A percentile compares a stretch with the other conserved stretches of the same genome.
Conservation (phyloP, 768 basidiomycete species). For the Clathrus columnatus region DNA sequence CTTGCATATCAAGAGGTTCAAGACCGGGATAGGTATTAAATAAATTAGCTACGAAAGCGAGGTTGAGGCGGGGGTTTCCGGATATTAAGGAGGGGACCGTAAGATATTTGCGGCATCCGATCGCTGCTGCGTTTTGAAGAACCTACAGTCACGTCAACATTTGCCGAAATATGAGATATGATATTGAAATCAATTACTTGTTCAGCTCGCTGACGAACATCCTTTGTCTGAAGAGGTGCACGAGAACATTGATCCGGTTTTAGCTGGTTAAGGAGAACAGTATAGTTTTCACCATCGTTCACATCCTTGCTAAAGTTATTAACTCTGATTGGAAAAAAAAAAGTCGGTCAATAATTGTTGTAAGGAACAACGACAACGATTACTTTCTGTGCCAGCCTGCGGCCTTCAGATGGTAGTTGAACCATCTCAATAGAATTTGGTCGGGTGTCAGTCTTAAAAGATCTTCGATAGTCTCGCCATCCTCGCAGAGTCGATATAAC, state of each 20-base stretch:
- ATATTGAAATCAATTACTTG: conserved; percentile 32
- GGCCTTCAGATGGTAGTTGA: conserved; percentile 96
- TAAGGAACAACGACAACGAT: conserved; percentile 9
- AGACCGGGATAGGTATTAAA: conserved; percentile 98
- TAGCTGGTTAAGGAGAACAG: conserved; percentile 89
- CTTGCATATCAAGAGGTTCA: conserved; percentile 88
- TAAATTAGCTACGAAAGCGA: conserved; percentile 96
- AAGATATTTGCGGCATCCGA: conserved; percentile 93
- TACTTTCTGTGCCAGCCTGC: conserved; percentile 87
- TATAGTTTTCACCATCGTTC: conserved; percentile 97
- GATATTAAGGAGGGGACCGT: conserved; percentile 85
- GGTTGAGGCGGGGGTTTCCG: conserved; percentile 94
- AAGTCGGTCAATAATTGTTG: no score
- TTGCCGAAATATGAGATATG: neutral
- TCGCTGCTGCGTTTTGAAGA: conserved; percentile 85
- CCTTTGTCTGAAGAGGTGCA: conserved; percentile 80
- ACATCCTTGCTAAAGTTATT: conserved; percentile 98
- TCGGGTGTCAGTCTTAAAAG: conserved; percentile 90
- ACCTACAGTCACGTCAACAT: conserved; percentile 37
- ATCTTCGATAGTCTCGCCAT: conserved; percentile 95
- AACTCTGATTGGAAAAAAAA: conserved; percentile 44
- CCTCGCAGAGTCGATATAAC: conserved; percentile 90
- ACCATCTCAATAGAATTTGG: conserved; percentile 97
- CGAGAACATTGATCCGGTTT: conserved; percentile 89
- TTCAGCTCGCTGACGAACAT: conserved; percentile 80